Base-by-base conservation (phyloP, 441 rosid species). In the Pelargonium cotyledonis region DNA sequence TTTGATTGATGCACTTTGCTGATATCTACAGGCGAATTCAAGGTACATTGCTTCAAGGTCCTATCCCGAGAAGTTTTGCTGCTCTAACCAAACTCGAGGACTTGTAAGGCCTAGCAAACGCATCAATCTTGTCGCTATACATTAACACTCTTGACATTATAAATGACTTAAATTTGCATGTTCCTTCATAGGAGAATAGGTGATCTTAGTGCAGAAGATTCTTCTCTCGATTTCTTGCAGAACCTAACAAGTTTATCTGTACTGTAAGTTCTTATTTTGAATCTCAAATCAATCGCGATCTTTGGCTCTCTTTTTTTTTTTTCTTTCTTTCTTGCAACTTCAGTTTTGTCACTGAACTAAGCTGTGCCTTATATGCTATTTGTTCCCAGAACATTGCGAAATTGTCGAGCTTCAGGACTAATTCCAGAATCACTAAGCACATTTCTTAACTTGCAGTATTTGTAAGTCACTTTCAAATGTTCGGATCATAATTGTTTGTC, bases 41-140 rank as follows among this genome's bases (percentile, higher is more conserved):
- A 70, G 87, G 88, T 19, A 83, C 85, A 0, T 40, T 63, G 68
- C 85, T 84, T 23, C 78, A 81, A 79, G 90, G 90, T 69, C 85
- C 88, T 40, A 84, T 84, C n/a, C 88, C 88, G 41, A 72, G 70
- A 75, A 86, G 70, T 75, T 83, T 84, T 12, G 72, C 71, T 1
- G 75, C 78, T 70, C 79, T 83, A 14, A 73, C 76, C 44, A 82
- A 80, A 66, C 69, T 86, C 68, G 76, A 77, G 26, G 81, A 78
- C 77, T 74, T 86, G 88, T 86, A 81, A 78, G 83, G 51, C 66
- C 65, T n/a, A n/a, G n/a, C n/a, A n/a, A n/a, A n/a, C n/a, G n/a
- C n/a, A n/a, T n/a, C n/a, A n/a, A n/a, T n/a, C n/a, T n/a, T n/a
- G n/a, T n/a, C n/a, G n/a, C n/a, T n/a, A n/a, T n/a, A n/a, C n/a